Evolutionary conservation across 2,329 filamentous ascomycete species (phyloP).

Genomic region (Metarhizium anisopliae): DNA sequence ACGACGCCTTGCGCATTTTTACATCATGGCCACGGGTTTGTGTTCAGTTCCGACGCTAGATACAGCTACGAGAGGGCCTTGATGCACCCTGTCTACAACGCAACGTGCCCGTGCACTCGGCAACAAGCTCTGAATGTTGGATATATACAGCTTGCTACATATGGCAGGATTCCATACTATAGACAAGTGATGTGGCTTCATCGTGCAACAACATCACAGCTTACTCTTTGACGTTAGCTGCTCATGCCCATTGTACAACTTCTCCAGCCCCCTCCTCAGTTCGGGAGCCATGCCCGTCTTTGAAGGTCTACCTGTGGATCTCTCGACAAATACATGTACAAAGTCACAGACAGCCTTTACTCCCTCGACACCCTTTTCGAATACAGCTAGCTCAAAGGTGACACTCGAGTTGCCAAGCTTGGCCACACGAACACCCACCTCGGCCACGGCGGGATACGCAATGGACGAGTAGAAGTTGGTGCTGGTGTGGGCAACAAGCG

Average conservation of each 20-base stretch:
- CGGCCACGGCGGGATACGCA: constrained; percentile 71
- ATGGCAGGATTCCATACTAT: too few relatives aligned
- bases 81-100: too few relatives aligned
- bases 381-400: constrained; percentile 82
- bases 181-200: background rate
- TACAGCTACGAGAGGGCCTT: too few relatives aligned
- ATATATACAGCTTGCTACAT: too few relatives aligned
- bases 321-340: constrained; percentile 81
- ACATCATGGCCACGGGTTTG: too few relatives aligned
- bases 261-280: constrained; percentile 47
- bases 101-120: too few relatives aligned
- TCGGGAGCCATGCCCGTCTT: constrained; percentile 52
- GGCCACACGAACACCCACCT: constrained; percentile 73
- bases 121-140: too few relatives aligned
- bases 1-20: too few relatives aligned
- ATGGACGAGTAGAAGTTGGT: constrained; percentile 79
- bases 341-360: constrained; percentile 82
- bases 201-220: background rate
- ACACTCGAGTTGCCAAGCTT: constrained; percentile 82
- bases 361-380: constrained; percentile 61
- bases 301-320: constrained; percentile 59
- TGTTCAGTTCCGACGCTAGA: too few relatives aligned
- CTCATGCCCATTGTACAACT: background rate
- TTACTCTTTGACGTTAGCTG: background rate
- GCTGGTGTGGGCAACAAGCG: constrained; percentile 76